Evolutionary conservation across 1,139 yeast genomes (phyloP), one percentile per base, ranked within the genome.

Genomic region (Scheffersomyces quercinus): DNA sequence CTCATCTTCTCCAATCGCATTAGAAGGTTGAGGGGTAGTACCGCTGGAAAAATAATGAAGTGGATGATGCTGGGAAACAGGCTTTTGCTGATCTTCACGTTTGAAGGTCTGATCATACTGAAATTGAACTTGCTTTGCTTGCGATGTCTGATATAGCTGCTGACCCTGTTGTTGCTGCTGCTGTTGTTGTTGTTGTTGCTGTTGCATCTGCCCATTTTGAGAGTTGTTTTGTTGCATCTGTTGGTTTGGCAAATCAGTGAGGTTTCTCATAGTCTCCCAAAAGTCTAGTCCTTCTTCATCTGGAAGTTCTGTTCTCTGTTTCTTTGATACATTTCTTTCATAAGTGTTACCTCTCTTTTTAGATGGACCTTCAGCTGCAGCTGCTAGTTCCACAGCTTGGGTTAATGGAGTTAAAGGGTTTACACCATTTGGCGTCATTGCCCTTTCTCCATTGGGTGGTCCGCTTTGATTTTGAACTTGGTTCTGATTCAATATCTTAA

Each of bases 221-320:
- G 35, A 8, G 12, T 10, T n/a, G 7, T 9, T 14, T 26, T 45
- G 41, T 37, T 50, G 48, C 38, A 31, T 31, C 20, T 45, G 69
- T 46, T 47, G 67, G 54, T 64, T 68, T 3, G 76, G 64, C 12
- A 56, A 30, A 34, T 61, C 67, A 4, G 71, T 62, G 29, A 83
- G 59, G 28, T 82, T 73, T 44, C 85, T 70, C 77, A 85, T 74
- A 2, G 82, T 79, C 52, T 84, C 89, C 87, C 88, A 83, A 55
- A 83, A 84, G 58, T 83, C 89, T 30, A 79, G 54, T 13, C 81
- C 88, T 45, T 67, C 72, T 43, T 70, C 63, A 30, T 59, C 58
- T 29, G 53, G 68, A 26, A 58, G 64, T 10, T 9, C 42, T 4
- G 44, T 47, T 16, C 47, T 49, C 29, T 32, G 39, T 40, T 40